Conservation (phyloP, 2,329 filamentous ascomycete genomes). For the Sarocladiaceae sp. region DNA sequence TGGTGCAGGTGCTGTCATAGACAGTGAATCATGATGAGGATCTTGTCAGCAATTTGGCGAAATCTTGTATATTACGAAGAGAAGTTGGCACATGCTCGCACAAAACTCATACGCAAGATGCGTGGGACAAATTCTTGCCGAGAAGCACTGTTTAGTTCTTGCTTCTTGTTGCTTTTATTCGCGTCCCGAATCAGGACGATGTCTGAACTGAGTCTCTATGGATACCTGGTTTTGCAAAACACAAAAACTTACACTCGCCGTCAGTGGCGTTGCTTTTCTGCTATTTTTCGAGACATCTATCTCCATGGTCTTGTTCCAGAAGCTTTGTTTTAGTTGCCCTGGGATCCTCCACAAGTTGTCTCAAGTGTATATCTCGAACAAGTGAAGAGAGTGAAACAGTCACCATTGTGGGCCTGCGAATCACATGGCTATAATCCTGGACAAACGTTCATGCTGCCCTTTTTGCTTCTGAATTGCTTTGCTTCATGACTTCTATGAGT, state of each 20-base stretch:
- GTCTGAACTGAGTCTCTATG: constrained; percentile 5
- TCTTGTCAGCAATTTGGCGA: neutral
- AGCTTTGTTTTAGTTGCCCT: neutral
- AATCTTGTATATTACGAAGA: constrained; percentile 8
- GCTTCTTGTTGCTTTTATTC: neutral
- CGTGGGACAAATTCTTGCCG: neutral
- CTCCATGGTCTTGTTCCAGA: constrained; percentile 1
- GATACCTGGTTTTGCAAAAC: constrained; percentile 1
- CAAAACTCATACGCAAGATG: constrained; percentile 10
- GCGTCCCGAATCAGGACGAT: neutral
- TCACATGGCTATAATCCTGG: too few relatives aligned
- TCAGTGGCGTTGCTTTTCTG: constrained; percentile 4
- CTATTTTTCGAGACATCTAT: neutral
- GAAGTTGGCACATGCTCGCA: constrained; percentile 7
- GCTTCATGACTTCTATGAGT: too few relatives aligned
- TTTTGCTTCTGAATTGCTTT: too few relatives aligned
- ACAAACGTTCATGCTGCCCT: too few relatives aligned
- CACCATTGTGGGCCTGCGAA: neutral
- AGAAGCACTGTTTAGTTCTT: neutral
- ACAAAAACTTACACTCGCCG: neutral
- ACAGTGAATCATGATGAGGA: neutral
- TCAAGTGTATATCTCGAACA: constrained; percentile 7
- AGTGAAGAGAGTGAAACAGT: constrained; percentile 5
- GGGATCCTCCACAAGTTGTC: neutral
- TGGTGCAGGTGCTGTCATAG: neutral